phyloP scores from a whole-genome alignment of 345 rosid genomes.

The Populus deltoides region DNA sequence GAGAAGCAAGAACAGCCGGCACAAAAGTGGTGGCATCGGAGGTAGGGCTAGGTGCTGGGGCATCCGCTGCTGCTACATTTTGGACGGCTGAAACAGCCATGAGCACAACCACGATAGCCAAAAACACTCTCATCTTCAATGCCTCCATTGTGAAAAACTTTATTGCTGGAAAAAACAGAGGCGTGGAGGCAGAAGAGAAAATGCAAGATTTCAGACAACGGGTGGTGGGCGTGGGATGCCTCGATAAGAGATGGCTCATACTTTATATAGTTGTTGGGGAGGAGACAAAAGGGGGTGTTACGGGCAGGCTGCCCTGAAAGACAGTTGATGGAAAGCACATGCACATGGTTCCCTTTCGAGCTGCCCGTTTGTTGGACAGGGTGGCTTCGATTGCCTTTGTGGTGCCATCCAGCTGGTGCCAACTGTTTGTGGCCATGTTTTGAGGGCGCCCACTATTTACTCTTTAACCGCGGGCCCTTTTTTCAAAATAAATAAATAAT shows the following conservation, averaged over 20 bases:
- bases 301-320: conserved; percentile 13
- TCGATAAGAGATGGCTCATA: not conserved
- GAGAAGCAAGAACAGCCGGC: conserved; percentile 26
- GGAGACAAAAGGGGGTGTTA: not conserved
- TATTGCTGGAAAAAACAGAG: not conserved
- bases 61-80: conserved; percentile 24
- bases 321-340: conserved; percentile 2
- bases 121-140: conserved; percentile 25
- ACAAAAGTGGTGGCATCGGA: conserved; percentile 22
- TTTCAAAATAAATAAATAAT: no score
- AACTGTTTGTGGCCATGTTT: conserved; percentile 1
- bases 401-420: conserved; percentile 18
- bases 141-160: conserved; percentile 20
- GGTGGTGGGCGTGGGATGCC: not conserved
- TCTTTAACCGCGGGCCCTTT: not conserved
- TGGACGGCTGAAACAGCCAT: conserved; percentile 16
- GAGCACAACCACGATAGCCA: conserved; percentile 17
- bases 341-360: not conserved
- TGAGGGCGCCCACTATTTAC: not conserved
- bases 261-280: conserved; percentile 12
- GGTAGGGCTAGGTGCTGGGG: conserved; percentile 25
- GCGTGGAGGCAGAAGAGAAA: not conserved
- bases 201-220: not conserved
- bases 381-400: not conserved
- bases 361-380: conserved; percentile 10